Conservation (phyloP, 2,329 filamentous ascomycete species). For the Fusarium lateritium region DNA sequence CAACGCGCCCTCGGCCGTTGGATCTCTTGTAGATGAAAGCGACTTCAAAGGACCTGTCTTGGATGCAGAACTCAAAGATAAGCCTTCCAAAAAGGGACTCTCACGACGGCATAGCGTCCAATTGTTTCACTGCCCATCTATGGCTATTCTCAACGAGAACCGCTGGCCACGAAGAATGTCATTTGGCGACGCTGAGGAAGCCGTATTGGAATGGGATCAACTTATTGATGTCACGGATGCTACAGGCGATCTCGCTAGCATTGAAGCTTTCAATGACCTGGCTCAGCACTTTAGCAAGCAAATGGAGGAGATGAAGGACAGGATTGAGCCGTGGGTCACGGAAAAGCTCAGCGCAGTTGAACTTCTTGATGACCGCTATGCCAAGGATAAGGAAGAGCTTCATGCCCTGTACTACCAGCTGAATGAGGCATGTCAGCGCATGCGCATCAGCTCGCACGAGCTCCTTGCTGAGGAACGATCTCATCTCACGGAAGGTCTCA, state of each 20-base stretch:
- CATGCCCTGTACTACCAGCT: slow-evolving; percentile 78
- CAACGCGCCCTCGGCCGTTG: slow-evolving; percentile 68
- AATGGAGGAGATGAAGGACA: slow-evolving; percentile 66
- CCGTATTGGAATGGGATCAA: slow-evolving; percentile 77
- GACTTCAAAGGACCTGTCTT: slow-evolving; percentile 70
- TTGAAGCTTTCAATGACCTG: slow-evolving; percentile 63
- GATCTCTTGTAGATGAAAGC: slow-evolving; percentile 71
- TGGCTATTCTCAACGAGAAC: slow-evolving; percentile 64
- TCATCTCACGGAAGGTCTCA: slow-evolving; percentile 78
- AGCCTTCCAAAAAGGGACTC: slow-evolving; percentile 64
- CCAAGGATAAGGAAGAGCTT: slow-evolving; percentile 75
- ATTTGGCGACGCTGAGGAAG: slow-evolving; percentile 82
- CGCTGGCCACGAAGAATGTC: slow-evolving; percentile 81
- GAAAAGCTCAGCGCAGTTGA: slow-evolving; percentile 70
- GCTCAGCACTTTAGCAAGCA: slow-evolving; percentile 68
- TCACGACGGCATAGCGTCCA: slow-evolving; percentile 74
- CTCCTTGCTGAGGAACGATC: slow-evolving; percentile 78
- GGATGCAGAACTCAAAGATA: slow-evolving; percentile 62
- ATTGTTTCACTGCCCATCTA: slow-evolving; percentile 50
- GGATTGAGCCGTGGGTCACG: slow-evolving; percentile 73
- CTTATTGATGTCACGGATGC: slow-evolving; percentile 60
- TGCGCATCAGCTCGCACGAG: slow-evolving; percentile 77
- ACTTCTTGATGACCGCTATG: slow-evolving; percentile 73
- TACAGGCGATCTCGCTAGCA: slow-evolving; percentile 47
- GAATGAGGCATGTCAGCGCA: slow-evolving; percentile 76